Evolutionary conservation across 345 rosid species (phyloP).

Genomic region (Diplotaxis tenuifolia): DNA sequence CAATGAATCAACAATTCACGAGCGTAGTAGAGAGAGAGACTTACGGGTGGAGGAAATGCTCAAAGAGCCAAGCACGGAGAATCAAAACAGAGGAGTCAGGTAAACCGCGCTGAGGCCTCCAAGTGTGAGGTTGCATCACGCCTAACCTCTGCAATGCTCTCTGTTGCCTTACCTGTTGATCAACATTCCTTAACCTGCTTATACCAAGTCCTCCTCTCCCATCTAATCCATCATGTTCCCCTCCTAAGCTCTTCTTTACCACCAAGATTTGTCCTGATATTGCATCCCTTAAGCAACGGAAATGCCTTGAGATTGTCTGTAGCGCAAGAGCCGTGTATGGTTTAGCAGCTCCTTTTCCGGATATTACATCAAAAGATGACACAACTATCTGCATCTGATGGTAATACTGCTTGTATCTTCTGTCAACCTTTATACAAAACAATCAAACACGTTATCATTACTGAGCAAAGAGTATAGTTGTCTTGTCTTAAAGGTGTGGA

Average conservation of each 20-base stretch:
- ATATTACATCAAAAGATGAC: constrained; percentile 84
- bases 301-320: constrained; percentile 92
- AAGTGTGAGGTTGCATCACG: constrained; percentile 77
- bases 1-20: neutral
- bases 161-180: constrained; percentile 93
- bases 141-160: constrained; percentile 89
- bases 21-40: constrained; percentile 11
- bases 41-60: constrained; percentile 99
- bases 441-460: neutral
- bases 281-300: constrained; percentile 86
- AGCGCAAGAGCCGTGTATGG: constrained; percentile 89
- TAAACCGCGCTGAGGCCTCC: constrained; percentile 97
- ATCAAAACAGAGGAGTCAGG: constrained; percentile 89
- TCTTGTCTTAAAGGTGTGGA: neutral
- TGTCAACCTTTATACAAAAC: constrained; percentile 62
- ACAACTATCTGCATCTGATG: constrained; percentile 97
- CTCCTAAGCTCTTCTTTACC: constrained; percentile 67
- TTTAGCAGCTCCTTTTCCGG: constrained; percentile 86
- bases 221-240: constrained; percentile 67
- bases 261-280: constrained; percentile 68
- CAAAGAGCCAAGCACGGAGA: constrained; percentile 98
- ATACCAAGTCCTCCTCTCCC: constrained; percentile 72
- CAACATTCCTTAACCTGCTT: constrained; percentile 80
- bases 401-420: constrained; percentile 87
- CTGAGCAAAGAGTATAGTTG: neutral